Evolutionary conservation across 164 flowering plant genomes (phyloP), one percentile per base, ranked within the genome.

Genomic region (Annona squamosa): DNA sequence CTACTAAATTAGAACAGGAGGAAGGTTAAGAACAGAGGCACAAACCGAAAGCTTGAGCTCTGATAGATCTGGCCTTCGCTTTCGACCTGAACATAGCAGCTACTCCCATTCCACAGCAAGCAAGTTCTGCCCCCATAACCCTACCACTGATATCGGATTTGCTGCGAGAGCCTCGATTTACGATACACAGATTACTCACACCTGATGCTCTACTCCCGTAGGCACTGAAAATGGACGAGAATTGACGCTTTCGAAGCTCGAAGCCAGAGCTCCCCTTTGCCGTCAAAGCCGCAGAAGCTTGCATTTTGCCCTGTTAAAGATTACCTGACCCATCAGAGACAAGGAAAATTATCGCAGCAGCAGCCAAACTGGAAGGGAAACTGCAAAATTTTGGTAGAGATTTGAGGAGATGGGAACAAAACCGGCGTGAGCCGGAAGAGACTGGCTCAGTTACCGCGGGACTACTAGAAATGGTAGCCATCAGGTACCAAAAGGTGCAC

Each of bases 31-130:
- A 68, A 17, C n/a, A 68, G 68, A 41, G 64, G 46, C 71, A 81
- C 88, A 67, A 62, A 90, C 92, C 90, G 80, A 88, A 82, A 77
- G 88, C 88, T 71, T 79, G 96, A 79, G 87, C 86, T 77, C 73
- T 87, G 80, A 87, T 76, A 46, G 82, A 78, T 87, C 92, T 86
- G 64, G 86, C 46, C 81, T 86, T 89, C 16, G 77, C 84, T 1
- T 90, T 78, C 18, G 88, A 80, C 71, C 82, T 68, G 64, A 79
- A 78, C 63, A 82, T 64, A 62, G 77, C 69, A 47, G 75, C 78
- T 63, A 84, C 68, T 63, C 79, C 77, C 42, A 46, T 72, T 68
- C 85, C 76, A 0, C 81, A 71, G 69, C 80, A 73, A 10, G 77
- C 77, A 47, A 87, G 80, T 72, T 82, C 81, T 9, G 84, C 80